These are phyloP conservation scores for Gonium pectorale DNA, from an alignment of 139 green algal species.

Conservation along the genomic window DNA sequence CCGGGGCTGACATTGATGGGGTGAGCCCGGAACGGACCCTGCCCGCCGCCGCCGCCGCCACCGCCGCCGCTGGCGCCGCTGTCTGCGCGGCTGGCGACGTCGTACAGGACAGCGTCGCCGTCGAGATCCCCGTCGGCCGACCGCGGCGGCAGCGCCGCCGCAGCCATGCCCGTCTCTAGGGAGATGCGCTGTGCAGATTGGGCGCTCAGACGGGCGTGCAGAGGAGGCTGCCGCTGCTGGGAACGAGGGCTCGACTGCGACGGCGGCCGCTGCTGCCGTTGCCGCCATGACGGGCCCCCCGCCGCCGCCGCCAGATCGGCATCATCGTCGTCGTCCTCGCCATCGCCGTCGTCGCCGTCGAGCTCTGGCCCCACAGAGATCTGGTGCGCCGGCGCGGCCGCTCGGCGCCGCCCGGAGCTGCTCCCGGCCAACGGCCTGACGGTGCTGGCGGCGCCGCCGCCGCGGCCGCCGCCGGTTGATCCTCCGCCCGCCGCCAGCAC, in stretches of 20 bases:
- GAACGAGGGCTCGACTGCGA: no score
- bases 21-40: neutral
- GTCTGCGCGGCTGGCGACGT: neutral
- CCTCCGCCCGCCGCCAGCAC: neutral
- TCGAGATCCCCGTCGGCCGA: neutral
- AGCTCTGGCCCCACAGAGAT: neutral
- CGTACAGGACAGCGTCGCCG: no score
- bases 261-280: no score
- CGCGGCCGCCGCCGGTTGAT: neutral
- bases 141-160: neutral
- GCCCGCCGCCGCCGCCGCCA: neutral
- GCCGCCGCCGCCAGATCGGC: no score
- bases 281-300: no score
- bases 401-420: neutral
- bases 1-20: conserved; percentile 23
- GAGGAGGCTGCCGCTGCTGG: no score
- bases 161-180: neutral
- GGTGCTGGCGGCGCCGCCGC: neutral
- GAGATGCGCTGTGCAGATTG: no score
- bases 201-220: no score
- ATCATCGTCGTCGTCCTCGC: no score
- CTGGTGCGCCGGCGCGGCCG: neutral
- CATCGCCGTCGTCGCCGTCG: neutral
- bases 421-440: neutral
- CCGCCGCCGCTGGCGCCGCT: neutral